A percentile compares a stretch with the other conserved stretches of the same genome.
Conservation (phyloP, 352 stramenopile species). For the Pythium folliculosum region DNA sequence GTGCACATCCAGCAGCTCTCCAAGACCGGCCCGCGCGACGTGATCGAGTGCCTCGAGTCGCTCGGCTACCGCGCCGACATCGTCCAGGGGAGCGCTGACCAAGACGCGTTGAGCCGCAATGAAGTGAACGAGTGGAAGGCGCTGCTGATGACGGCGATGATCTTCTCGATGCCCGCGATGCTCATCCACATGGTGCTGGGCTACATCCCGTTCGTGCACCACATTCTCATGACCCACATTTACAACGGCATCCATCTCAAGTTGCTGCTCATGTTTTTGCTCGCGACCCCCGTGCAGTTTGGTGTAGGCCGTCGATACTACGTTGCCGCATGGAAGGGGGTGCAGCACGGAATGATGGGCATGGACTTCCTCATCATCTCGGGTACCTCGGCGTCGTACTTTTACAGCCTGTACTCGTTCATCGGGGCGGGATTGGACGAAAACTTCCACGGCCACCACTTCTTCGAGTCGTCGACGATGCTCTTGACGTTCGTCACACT, state of each 20-base stretch:
- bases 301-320: slow-evolving; percentile 80
- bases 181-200: slow-evolving; percentile 88
- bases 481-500: slow-evolving; percentile 86
- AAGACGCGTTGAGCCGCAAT: slow-evolving; percentile 63
- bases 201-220: slow-evolving; percentile 68
- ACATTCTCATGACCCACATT: slow-evolving; percentile 71
- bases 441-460: slow-evolving; percentile 79
- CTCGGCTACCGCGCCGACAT: slow-evolving; percentile 69
- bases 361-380: slow-evolving; percentile 89
- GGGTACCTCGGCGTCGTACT: slow-evolving; percentile 84
- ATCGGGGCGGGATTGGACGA: slow-evolving; percentile 58
- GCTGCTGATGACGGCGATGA: slow-evolving; percentile 68
- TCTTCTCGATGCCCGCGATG: slow-evolving; percentile 85
- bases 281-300: slow-evolving; percentile 87
- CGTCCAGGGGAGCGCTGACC: slow-evolving; percentile 51
- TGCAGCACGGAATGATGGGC: slow-evolving; percentile 86
- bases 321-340: slow-evolving; percentile 75
- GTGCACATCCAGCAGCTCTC: slow-evolving; percentile 84
- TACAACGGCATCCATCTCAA: slow-evolving; percentile 81
- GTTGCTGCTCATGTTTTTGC: slow-evolving; percentile 81
- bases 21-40: slow-evolving; percentile 64
- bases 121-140: slow-evolving; percentile 79
- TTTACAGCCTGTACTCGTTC: slow-evolving; percentile 84
- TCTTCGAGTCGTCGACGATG: slow-evolving; percentile 89
- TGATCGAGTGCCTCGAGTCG: slow-evolving; percentile 69